Conservation (phyloP, 2,329 filamentous ascomycete species). For the Fusarium irregulare region DNA sequence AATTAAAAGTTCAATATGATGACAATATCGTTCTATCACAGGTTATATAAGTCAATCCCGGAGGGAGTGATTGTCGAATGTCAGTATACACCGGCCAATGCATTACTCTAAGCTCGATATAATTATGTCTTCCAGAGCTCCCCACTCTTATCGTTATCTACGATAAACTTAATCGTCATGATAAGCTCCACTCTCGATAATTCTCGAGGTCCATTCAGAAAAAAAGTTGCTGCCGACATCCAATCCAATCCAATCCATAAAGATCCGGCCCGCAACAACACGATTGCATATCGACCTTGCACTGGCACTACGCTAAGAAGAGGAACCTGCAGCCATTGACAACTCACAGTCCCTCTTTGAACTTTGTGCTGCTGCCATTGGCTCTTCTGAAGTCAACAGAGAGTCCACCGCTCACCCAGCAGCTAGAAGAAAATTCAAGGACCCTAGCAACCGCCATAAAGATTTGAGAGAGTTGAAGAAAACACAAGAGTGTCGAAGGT, state of each 20-base stretch:
- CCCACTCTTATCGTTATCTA: constrained; percentile 35
- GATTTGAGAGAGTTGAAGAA: constrained; percentile 29
- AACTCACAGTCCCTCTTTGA: constrained; percentile 27
- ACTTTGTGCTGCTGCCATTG: constrained; percentile 20
- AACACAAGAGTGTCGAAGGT: constrained; percentile 11
- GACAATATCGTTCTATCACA: not conserved
- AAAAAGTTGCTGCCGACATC: constrained; percentile 45
- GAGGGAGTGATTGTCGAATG: not conserved
- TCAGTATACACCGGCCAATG: not conserved
- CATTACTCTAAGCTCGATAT: not conserved
- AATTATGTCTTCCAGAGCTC: constrained; percentile 36
- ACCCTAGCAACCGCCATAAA: constrained; percentile 38
- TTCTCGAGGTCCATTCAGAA: constrained; percentile 40
- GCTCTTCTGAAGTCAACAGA: constrained; percentile 18
- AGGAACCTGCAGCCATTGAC: constrained; percentile 38
- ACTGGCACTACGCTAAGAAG: constrained; percentile 30
- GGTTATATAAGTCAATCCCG: not conserved
- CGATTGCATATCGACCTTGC: constrained; percentile 40
- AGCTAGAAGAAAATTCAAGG: constrained; percentile 39
- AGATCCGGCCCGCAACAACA: constrained; percentile 40
- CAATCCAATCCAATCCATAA: constrained; percentile 21
- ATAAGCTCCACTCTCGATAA: constrained; percentile 40
- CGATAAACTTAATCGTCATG: constrained; percentile 11
- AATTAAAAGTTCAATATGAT: no score
- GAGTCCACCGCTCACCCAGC: constrained; percentile 29